Percentiles rank a stretch among this genome's conserved stretches.
phyloP scores from a whole-genome alignment of 2,329 filamentous ascomycete species.

The Chaetomium globosum region DNA sequence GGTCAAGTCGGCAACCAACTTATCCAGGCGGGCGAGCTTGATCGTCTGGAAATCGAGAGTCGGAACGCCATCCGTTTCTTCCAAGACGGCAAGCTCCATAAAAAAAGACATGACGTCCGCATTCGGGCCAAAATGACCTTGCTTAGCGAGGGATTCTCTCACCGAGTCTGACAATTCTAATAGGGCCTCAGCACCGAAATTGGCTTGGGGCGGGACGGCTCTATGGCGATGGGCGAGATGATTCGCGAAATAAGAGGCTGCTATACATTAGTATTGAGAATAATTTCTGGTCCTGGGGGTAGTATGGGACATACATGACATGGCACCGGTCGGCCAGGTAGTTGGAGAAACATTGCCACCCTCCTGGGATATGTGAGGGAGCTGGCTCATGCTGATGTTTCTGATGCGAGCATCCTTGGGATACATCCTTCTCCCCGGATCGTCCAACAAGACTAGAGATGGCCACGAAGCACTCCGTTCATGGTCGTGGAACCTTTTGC shows the following conservation, averaged over 20 bases:
- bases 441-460: slow-evolving; percentile 11
- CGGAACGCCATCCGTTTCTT: slow-evolving; percentile 42
- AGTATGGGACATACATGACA: not conserved
- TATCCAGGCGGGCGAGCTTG: slow-evolving; percentile 47
- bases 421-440: not conserved
- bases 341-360: not conserved
- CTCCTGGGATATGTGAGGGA: not conserved
- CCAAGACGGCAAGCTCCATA: slow-evolving; percentile 45
- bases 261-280: not conserved
- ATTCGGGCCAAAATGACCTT: slow-evolving; percentile 41
- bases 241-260: not conserved
- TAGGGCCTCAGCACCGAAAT: slow-evolving; percentile 30
- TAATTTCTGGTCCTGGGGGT: too few species aligned
- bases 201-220: not conserved
- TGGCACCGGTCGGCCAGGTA: not conserved
- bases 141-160: slow-evolving; percentile 43
- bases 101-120: slow-evolving; percentile 46
- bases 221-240: not conserved
- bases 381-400: slow-evolving; percentile 15
- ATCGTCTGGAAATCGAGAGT: slow-evolving; percentile 48
- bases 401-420: not conserved
- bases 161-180: slow-evolving; percentile 50
- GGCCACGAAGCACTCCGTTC: slow-evolving; percentile 11
- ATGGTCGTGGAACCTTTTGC: slow-evolving; percentile 14
- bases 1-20: slow-evolving; percentile 49